Conservation (phyloP, 1,139 yeast genomes). For the Trichomonascaceae sp. region DNA sequence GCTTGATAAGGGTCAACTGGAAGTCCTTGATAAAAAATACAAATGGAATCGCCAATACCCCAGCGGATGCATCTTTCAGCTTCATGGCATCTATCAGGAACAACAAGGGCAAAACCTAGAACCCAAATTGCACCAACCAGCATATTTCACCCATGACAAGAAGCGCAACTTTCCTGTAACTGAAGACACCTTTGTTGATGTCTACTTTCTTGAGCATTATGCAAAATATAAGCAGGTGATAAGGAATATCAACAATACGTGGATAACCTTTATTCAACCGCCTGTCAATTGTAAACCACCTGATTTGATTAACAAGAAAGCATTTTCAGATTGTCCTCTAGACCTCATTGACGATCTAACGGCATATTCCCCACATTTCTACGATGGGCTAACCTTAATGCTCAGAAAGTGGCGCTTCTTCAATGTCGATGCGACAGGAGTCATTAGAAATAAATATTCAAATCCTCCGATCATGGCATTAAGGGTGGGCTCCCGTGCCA, state of each 20-base stretch:
- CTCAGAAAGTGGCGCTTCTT: slow-evolving; percentile 62
- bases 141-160: slow-evolving; percentile 45
- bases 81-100: slow-evolving; percentile 79
- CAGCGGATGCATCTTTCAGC: slow-evolving; percentile 77
- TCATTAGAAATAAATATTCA: slow-evolving; percentile 70
- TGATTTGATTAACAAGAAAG: slow-evolving; percentile 27
- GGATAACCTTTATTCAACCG: slow-evolving; percentile 65
- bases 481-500: slow-evolving; percentile 72
- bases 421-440: slow-evolving; percentile 85
- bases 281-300: slow-evolving; percentile 84
- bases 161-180: slow-evolving; percentile 30
- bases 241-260: slow-evolving; percentile 37
- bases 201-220: slow-evolving; percentile 56
- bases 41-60: slow-evolving; percentile 73
- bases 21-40: slow-evolving; percentile 52
- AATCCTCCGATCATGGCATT: slow-evolving; percentile 68
- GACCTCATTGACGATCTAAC: slow-evolving; percentile 35
- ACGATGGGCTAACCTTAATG: slow-evolving; percentile 90
- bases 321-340: not conserved
- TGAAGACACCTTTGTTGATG: slow-evolving; percentile 52
- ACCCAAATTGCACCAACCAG: slow-evolving; percentile 35
- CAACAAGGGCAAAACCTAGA: slow-evolving; percentile 33
- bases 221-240: slow-evolving; percentile 38
- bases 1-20: slow-evolving; percentile 39
- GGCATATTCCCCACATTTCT: slow-evolving; percentile 80